Evolutionary conservation across 2,329 filamentous ascomycete genomes (phyloP), one percentile per base, ranked within the genome.

Genomic region (Drechslerella dactyloides): DNA sequence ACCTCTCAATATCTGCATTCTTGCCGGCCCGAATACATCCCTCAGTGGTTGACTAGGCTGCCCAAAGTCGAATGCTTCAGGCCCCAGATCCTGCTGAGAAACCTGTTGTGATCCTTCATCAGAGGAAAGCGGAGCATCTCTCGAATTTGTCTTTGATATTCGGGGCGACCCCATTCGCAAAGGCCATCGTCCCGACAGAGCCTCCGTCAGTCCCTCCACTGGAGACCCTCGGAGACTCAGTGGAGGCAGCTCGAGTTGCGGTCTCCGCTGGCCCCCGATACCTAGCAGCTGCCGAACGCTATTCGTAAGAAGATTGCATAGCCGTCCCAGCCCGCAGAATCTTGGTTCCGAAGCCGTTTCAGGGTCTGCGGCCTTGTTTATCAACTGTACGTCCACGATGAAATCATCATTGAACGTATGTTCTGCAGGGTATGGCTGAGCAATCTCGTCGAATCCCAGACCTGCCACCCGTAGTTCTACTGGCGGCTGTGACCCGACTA

Each of bases 401-500:
- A 8, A 8, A 8, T 33, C 27, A 8, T 33, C 27, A 8, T 8
- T 33, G 27, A 4, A 33, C 8, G 8, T 33, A 4, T 33, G 8
- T 33, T 33, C 27, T 33, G 27, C 8, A 3, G 42, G 27, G 19
- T 61, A 57, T 15, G 24, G 50, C n/a, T 44, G 6, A 2, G 33
- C 44, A 2, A 52, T 46, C 19, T 69, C 64, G 1, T 37, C 5
- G 23, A 56, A 61, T 4, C 64, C 64, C 7, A 69, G 30, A 37
- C 24, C 19, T 2, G 17, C 23, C 1, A 69, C 51, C 10, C 27
- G 56, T 23, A 69, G 27, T 17, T 61, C 56, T 0, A 52, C 35
- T 1, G 33, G 51, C 17, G 64, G 64, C 37, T 56, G 56, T 19
- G 27, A 1, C n/a, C 51, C 64, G 15, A 69, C 3, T 21, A 24